These are phyloP conservation scores for Urochloa ruziziensis DNA, from an alignment of 176 grass and related monocot genomes.

Conservation along the genomic window DNA sequence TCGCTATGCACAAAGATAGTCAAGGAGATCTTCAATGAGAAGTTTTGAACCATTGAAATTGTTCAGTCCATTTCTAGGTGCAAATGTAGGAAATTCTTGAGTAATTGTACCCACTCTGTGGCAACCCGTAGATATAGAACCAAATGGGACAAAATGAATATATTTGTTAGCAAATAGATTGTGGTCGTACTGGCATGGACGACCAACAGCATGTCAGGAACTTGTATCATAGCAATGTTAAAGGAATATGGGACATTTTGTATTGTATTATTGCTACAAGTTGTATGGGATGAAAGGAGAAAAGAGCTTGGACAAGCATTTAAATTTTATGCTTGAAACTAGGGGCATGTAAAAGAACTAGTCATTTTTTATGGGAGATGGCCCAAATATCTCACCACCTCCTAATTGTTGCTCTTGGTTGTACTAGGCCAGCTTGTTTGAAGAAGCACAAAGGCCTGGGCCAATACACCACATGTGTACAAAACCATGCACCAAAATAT, in stretches of 20 bases:
- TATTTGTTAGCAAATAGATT: background rate
- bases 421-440: too few relatives aligned
- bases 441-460: too few relatives aligned
- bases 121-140: background rate
- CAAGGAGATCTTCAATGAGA: background rate
- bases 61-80: background rate
- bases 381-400: too few relatives aligned
- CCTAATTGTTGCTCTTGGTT: too few relatives aligned
- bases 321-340: too few relatives aligned
- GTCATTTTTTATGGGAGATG: too few relatives aligned
- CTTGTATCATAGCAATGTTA: background rate
- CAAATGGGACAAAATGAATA: background rate
- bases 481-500: too few relatives aligned
- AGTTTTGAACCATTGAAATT: background rate
- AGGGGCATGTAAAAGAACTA: too few relatives aligned
- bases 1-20: slow-evolving; percentile 61
- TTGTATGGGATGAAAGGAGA: background rate
- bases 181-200: background rate
- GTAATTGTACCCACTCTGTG: background rate
- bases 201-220: background rate
- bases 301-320: background rate
- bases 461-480: too few relatives aligned
- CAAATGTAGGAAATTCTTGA: background rate
- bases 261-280: background rate
- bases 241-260: background rate